phyloP scores from a whole-genome alignment of 2,329 filamentous ascomycete species.

The Teratosphaeria destructans region DNA sequence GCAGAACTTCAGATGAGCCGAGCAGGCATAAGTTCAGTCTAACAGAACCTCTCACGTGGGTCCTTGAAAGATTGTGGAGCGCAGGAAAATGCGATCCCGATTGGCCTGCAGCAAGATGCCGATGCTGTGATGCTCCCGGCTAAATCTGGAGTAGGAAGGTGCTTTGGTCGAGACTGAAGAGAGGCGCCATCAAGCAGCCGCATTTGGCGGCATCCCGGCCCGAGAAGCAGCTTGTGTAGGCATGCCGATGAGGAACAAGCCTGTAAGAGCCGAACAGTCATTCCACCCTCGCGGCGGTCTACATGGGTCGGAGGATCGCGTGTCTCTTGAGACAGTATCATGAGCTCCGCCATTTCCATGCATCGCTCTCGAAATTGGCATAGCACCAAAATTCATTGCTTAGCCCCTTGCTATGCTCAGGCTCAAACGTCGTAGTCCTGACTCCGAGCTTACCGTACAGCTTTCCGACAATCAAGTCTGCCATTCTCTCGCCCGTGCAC shows the following conservation, averaged over 20 bases:
- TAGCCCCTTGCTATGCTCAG: constrained; percentile 58
- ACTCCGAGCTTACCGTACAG: constrained; percentile 57
- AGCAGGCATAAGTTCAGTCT: no score
- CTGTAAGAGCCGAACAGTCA: neutral
- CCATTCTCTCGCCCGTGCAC: constrained; percentile 70
- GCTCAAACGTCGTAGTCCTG: constrained; percentile 56
- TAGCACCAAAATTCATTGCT: constrained; percentile 77
- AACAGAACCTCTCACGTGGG: neutral
- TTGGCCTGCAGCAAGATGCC: neutral
- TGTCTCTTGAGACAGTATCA: neutral
- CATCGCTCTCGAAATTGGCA: constrained; percentile 59
- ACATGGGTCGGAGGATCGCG: neutral
- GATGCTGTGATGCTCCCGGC: neutral
- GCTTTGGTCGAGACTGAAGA: neutral
- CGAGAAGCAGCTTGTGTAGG: neutral
- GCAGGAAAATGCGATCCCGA: neutral
- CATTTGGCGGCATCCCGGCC: neutral
- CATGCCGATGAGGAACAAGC: neutral
- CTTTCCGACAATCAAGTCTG: constrained; percentile 46
- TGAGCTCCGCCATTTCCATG: constrained; percentile 13
- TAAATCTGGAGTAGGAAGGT: neutral
- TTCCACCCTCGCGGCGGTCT: neutral
- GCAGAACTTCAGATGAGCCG: neutral
- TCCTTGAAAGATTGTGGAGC: neutral
- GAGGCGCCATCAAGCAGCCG: neutral